These are phyloP conservation scores for Astrothelium subdiscretum DNA, from an alignment of 495 filamentous ascomycete species.

Conservation along the genomic window DNA sequence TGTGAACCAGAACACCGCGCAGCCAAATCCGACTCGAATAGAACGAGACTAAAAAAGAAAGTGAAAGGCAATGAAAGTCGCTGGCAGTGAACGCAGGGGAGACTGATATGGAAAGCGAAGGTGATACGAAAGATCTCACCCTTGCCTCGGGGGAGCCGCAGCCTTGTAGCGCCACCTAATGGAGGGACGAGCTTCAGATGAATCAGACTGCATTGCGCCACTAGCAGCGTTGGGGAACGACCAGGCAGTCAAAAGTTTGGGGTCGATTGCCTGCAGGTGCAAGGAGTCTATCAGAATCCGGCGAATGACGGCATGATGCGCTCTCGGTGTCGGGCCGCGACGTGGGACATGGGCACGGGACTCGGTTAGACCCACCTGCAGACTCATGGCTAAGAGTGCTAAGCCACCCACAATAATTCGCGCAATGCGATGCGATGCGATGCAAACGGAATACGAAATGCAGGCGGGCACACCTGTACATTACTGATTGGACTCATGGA, in stretches of 20 bases:
- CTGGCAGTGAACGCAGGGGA: background rate
- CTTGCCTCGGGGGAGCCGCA: background rate
- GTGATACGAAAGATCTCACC: background rate
- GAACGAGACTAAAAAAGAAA: background rate
- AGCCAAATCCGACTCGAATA: background rate
- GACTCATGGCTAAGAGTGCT: background rate
- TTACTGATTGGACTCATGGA: background rate
- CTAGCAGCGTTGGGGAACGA: no score
- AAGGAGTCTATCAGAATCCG: background rate
- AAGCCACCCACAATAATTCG: background rate
- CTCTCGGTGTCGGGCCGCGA: background rate
- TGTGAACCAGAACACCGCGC: background rate
- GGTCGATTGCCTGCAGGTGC: background rate
- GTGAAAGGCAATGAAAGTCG: background rate
- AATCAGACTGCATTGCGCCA: background rate
- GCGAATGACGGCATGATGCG: background rate
- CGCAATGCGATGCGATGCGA: background rate
- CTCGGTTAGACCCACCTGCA: no score
- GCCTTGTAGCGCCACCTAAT: background rate
- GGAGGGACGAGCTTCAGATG: background rate
- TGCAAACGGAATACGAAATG: background rate
- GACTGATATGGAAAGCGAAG: background rate
- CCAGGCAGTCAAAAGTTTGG: no score
- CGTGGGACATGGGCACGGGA: background rate
- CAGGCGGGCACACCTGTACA: background rate